phyloP scores from a whole-genome alignment of 129 eudicot genomes.

The Pseudognaphalium luteoalbum region DNA sequence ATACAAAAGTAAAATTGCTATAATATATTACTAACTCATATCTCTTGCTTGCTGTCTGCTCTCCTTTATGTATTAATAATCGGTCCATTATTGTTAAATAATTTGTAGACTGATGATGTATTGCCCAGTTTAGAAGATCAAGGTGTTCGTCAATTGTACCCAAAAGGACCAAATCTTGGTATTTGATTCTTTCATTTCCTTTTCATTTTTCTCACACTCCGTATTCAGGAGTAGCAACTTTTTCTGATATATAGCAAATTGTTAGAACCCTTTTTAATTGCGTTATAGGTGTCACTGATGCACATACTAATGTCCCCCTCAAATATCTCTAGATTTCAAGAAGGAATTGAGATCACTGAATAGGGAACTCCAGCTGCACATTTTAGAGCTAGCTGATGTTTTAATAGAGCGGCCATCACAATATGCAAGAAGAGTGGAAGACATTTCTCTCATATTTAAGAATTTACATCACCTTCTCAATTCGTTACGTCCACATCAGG shows the following conservation, averaged over 20 bases:
- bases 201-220: not conserved
- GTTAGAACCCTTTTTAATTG: not conserved
- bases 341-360: slow-evolving; percentile 87
- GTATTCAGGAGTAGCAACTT: not conserved
- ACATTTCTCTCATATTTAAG: slow-evolving; percentile 81
- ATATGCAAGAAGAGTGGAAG: slow-evolving; percentile 94
- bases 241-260: not conserved
- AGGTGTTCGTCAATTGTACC: slow-evolving; percentile 87
- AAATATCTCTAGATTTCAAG: slow-evolving; percentile 62
- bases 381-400: slow-evolving; percentile 88
- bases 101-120: slow-evolving; percentile 85
- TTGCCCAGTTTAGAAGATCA: slow-evolving; percentile 89
- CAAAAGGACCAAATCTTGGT: slow-evolving; percentile 84
- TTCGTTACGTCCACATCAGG: slow-evolving; percentile 92
- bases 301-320: slow-evolving; percentile 2
- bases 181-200: slow-evolving; percentile 19
- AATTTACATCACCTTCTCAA: slow-evolving; percentile 90
- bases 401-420: slow-evolving; percentile 85
- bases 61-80: slow-evolving; percentile 4
- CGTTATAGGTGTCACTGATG: not conserved
- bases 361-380: slow-evolving; percentile 81
- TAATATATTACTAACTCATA: not conserved
- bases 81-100: not conserved
- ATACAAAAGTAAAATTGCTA: not conserved
- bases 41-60: not conserved